phyloP scores from a whole-genome alignment of 805 yeast species.

The Jamesozyma jinghongensis region DNA sequence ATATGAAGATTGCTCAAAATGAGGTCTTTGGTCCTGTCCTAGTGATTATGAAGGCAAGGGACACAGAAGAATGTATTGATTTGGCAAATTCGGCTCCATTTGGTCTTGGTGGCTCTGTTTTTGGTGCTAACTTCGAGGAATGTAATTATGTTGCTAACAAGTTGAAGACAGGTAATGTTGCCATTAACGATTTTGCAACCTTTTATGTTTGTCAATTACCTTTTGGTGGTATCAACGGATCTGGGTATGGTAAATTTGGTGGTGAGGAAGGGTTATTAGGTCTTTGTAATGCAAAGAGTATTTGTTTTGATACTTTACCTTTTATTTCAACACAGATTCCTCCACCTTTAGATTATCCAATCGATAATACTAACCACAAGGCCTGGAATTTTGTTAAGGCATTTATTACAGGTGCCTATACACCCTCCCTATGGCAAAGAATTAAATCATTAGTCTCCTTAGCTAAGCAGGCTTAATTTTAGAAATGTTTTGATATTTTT shows the following conservation, averaged over 20 bases:
- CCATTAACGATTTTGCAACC: constrained; percentile 96
- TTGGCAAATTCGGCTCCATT: constrained; percentile 78
- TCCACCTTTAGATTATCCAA: constrained; percentile 84
- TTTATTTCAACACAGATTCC: constrained; percentile 80
- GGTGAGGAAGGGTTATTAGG: constrained; percentile 96
- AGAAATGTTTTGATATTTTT: not conserved
- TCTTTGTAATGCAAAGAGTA: constrained; percentile 75
- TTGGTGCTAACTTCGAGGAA: constrained; percentile 53
- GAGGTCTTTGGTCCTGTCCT: constrained; percentile 95
- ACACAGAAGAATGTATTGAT: constrained; percentile 57
- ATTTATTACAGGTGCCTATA: constrained; percentile 79
- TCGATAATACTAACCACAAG: constrained; percentile 53
- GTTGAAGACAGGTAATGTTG: constrained; percentile 81
- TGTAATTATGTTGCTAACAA: constrained; percentile 55
- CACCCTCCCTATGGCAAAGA: constrained; percentile 61
- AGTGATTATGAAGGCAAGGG: constrained; percentile 63
- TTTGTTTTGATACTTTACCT: constrained; percentile 76
- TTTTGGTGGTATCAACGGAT: constrained; percentile 87
- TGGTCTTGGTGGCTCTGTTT: constrained; percentile 89
- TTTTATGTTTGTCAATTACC: constrained; percentile 93
- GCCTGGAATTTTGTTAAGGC: constrained; percentile 87
- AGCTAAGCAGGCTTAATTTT: constrained; percentile 34
- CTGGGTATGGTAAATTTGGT: constrained; percentile 96
- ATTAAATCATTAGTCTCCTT: constrained; percentile 44
- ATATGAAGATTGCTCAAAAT: constrained; percentile 71